Evolutionary conservation across 2,329 filamentous ascomycete genomes (phyloP).

Genomic region (Plenodomus tracheiphilus): DNA sequence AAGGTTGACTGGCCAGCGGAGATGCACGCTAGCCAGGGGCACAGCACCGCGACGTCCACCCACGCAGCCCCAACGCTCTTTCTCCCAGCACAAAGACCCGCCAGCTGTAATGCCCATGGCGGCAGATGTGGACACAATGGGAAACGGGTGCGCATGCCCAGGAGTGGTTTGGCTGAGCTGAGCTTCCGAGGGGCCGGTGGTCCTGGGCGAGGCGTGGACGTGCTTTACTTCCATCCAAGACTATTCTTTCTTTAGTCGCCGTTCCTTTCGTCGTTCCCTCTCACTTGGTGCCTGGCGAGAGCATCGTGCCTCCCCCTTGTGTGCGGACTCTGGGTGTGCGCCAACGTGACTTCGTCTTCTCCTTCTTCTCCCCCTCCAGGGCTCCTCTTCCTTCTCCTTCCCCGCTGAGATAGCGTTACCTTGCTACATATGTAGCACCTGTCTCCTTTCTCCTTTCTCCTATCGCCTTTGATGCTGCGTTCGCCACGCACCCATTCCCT

Average conservation of each 20-base stretch:
- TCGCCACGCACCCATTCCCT: slow-evolving; percentile 1
- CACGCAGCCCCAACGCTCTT: slow-evolving; percentile 31
- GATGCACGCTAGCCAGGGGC: slow-evolving; percentile 24
- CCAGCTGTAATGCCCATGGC: slow-evolving; percentile 26
- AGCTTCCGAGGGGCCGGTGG: slow-evolving; percentile 9
- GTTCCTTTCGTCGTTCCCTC: slow-evolving; percentile 13
- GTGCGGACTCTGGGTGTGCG: slow-evolving; percentile 4
- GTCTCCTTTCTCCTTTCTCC: slow-evolving; percentile 10
- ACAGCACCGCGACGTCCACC: slow-evolving; percentile 30
- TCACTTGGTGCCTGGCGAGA: slow-evolving; percentile 6
- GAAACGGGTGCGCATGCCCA: too few relatives aligned
- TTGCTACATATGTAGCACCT: slow-evolving; percentile 5
- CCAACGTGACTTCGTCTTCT: slow-evolving; percentile 14
- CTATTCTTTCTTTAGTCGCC: background rate
- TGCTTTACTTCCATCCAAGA: slow-evolving; percentile 4
- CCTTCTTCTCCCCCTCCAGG: slow-evolving; percentile 1
- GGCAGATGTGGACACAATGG: slow-evolving; percentile 5
- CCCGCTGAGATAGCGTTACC: background rate
- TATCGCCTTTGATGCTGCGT: slow-evolving; percentile 14
- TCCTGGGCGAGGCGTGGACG: slow-evolving; percentile 6
- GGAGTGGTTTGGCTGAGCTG: slow-evolving; percentile 19
- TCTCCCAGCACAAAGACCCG: slow-evolving; percentile 20
- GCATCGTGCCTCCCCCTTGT: slow-evolving; percentile 25
- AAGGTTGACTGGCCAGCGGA: slow-evolving; percentile 25
- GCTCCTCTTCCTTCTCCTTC: slow-evolving; percentile 9